Percentiles rank a stretch among this genome's conserved stretches.
These are phyloP conservation scores for Citrullus colocynthis DNA, from an alignment of 306 rosid species.

Conservation along the genomic window DNA sequence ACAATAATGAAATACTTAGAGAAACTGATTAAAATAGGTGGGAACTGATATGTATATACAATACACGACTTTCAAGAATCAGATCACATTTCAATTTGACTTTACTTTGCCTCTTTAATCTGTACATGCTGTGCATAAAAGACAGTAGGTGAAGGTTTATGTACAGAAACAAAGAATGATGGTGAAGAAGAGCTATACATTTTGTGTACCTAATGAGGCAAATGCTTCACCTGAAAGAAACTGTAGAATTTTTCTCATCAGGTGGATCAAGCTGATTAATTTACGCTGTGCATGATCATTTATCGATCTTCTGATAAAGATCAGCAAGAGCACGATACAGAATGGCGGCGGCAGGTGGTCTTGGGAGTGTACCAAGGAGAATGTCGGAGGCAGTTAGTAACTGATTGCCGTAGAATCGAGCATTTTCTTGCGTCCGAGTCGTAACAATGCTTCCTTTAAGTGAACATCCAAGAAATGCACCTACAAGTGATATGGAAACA, in stretches of 20 bases:
- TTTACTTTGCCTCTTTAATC: background rate
- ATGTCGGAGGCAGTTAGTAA: conserved; percentile 58
- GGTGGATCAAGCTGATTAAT: background rate
- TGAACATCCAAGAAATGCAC: conserved; percentile 95
- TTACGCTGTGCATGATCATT: conserved; percentile 12
- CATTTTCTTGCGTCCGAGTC: conserved; percentile 50
- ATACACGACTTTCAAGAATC: background rate
- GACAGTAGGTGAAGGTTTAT: background rate
- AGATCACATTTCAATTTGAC: background rate
- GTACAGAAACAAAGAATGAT: conserved; percentile 1
- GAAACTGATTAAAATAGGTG: background rate
- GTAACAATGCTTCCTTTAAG: conserved; percentile 77
- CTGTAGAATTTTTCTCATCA: background rate
- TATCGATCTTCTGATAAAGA: conserved; percentile 45
- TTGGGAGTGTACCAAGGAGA: conserved; percentile 77
- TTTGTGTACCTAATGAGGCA: background rate
- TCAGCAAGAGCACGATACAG: conserved; percentile 71
- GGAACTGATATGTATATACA: background rate
- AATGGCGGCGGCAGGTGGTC: conserved; percentile 80
- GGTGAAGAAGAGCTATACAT: background rate
- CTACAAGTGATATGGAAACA: conserved; percentile 25
- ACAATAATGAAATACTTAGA: background rate
- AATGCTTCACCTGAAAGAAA: background rate
- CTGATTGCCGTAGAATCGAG: conserved; percentile 75
- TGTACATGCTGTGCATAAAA: background rate